Percentiles rank a stretch among this genome's conserved stretches.
Evolutionary conservation across 2,329 filamentous ascomycete genomes (phyloP).

Genomic region (Didymosphaeria variabile): DNA sequence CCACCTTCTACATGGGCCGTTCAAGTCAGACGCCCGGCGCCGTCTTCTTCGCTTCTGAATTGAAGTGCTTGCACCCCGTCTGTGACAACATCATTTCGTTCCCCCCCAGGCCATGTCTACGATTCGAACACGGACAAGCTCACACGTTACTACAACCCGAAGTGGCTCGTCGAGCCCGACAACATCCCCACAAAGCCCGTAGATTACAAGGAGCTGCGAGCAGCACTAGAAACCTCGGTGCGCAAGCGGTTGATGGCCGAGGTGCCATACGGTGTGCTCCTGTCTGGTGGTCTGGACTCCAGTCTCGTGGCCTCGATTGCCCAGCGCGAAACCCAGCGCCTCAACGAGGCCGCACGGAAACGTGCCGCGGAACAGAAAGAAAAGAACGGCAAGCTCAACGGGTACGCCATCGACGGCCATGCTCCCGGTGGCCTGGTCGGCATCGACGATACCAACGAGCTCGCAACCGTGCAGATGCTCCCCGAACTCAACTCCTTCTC

Average conservation of each 20-base stretch:
- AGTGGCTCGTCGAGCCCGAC: conserved; percentile 83
- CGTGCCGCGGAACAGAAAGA: conserved; percentile 51
- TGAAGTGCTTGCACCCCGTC: conserved; percentile 91
- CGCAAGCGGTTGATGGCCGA: conserved; percentile 98
- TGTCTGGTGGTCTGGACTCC: conserved; percentile 95
- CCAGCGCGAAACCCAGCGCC: conserved; percentile 85
- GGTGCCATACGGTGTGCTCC: conserved; percentile 93
- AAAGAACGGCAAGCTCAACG: conserved; percentile 56
- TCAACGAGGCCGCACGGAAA: conserved; percentile 70
- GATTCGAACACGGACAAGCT: conserved; percentile 89
- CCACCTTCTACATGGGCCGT: conserved; percentile 96
- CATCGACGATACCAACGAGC: conserved; percentile 89
- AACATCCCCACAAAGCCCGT: conserved; percentile 81
- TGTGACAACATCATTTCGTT: conserved; percentile 96
- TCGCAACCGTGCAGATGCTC: conserved; percentile 89
- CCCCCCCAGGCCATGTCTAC: conserved; percentile 94
- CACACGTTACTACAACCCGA: conserved; percentile 88
- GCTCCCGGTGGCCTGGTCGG: conserved; percentile 73
- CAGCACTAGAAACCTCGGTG: conserved; percentile 87
- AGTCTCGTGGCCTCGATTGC: conserved; percentile 95
- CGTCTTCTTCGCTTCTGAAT: conserved; percentile 95
- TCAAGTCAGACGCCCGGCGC: conserved; percentile 80
- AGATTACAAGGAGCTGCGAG: conserved; percentile 82
- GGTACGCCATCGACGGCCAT: conserved; percentile 47
- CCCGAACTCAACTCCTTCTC: conserved; percentile 99